Conservation (phyloP, 2,329 filamentous ascomycete genomes). For the Dactylonectria estremocensis region DNA sequence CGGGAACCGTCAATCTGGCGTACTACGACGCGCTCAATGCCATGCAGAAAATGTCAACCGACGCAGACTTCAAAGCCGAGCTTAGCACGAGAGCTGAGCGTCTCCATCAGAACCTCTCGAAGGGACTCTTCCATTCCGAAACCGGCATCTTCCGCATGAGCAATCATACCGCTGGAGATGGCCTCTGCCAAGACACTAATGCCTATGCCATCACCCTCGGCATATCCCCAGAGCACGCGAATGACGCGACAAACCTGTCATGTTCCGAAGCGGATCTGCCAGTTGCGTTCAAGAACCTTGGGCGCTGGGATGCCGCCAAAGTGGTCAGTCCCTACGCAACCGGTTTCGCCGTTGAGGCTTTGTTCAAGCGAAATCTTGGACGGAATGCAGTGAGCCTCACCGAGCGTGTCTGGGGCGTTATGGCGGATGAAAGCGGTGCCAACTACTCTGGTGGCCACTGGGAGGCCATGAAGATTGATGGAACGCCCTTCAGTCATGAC, state of each 20-base stretch:
- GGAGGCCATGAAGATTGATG: slow-evolving; percentile 15
- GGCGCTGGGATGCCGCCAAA: neutral
- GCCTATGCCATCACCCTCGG: neutral
- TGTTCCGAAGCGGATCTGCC: neutral
- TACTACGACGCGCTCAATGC: neutral
- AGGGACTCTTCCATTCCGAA: neutral
- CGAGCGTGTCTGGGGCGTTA: neutral
- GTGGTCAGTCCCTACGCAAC: neutral
- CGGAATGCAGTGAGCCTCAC: neutral
- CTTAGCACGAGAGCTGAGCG: neutral
- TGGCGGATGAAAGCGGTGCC: neutral
- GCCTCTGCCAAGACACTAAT: neutral
- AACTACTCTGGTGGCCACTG: slow-evolving; percentile 18
- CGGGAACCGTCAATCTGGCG: neutral
- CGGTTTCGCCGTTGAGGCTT: neutral
- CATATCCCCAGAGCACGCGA: neutral
- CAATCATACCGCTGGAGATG: neutral
- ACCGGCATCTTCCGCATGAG: neutral
- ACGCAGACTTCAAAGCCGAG: neutral
- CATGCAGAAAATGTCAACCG: neutral
- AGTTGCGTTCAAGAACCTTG: neutral
- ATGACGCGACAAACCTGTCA: neutral
- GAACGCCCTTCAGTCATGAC: slow-evolving; percentile 5
- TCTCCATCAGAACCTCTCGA: neutral
- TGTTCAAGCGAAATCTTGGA: neutral